Evolutionary conservation across 192 early-diverging fungal species (phyloP).

Genomic region (Borealophlyctis nickersoniae): DNA sequence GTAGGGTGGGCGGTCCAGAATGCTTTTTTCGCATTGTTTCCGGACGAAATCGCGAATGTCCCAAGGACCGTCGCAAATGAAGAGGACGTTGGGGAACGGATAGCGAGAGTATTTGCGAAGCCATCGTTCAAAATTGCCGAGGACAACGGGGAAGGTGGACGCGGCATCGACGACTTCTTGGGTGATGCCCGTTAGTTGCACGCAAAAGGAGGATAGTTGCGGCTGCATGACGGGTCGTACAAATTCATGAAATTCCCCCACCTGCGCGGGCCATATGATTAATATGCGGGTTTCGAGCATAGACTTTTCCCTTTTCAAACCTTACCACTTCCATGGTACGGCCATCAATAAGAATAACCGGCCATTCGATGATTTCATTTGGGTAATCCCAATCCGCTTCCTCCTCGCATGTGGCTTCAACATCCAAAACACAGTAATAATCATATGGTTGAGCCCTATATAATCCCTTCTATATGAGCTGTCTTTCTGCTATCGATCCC

Average conservation of each 20-base stretch:
- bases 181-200: conserved; percentile 72
- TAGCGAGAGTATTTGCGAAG: conserved; percentile 31
- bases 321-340: conserved; percentile 58
- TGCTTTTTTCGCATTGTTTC: conserved; percentile 64
- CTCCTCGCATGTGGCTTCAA: conserved; percentile 77
- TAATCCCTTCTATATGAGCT: not conserved
- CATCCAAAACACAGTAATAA: conserved; percentile 73
- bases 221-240: conserved; percentile 68
- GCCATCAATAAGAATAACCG: conserved; percentile 67
- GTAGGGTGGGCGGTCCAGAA: conserved; percentile 55
- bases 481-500: too few species aligned
- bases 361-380: conserved; percentile 88
- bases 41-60: conserved; percentile 82
- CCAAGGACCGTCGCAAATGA: conserved; percentile 65
- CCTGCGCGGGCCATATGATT: too few species aligned
- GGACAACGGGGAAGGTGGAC: conserved; percentile 45
- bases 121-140: conserved; percentile 50
- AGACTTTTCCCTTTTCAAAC: not conserved
- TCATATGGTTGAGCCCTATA: conserved; percentile 46
- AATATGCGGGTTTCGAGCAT: too few species aligned
- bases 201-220: conserved; percentile 71
- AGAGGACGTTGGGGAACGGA: conserved; percentile 44
- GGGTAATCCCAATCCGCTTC: conserved; percentile 54
- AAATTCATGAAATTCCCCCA: conserved; percentile 71
- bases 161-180: conserved; percentile 62